Evolutionary conservation across 768 basidiomycete genomes (phyloP).

Genomic region (Scleroderma bovista): DNA sequence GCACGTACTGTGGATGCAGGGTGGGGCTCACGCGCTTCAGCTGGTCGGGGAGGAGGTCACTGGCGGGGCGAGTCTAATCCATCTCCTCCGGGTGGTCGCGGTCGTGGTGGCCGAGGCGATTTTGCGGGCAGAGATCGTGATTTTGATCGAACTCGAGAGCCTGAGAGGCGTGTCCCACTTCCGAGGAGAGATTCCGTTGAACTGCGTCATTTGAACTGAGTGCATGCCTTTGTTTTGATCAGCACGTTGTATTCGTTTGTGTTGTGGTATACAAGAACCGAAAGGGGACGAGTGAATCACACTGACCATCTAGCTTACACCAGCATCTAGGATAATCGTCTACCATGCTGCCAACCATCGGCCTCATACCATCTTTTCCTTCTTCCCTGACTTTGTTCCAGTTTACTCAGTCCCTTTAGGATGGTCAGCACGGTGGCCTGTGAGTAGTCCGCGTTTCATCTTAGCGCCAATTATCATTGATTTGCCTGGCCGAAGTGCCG

Average conservation of each 20-base stretch:
- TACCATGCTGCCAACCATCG: too few relatives aligned
- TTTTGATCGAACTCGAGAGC: conserved; percentile 33
- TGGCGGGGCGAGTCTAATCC: conserved; percentile 70
- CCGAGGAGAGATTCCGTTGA: conserved; percentile 35
- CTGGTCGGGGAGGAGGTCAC: conserved; percentile 59
- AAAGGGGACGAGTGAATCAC: neutral
- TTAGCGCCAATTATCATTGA: too few relatives aligned
- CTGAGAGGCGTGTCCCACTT: conserved; percentile 44
- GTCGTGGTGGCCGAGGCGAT: conserved; percentile 37
- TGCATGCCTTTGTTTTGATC: conserved; percentile 82
- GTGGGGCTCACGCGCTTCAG: conserved; percentile 37
- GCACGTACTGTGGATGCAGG: conserved; percentile 41
- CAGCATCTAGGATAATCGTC: too few relatives aligned
- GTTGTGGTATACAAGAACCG: neutral
- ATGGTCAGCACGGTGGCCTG: too few relatives aligned
- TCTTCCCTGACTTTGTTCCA: too few relatives aligned
- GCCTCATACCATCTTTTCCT: too few relatives aligned
- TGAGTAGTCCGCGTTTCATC: too few relatives aligned
- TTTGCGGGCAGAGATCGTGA: conserved; percentile 33
- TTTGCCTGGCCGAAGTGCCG: too few relatives aligned
- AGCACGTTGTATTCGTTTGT: conserved; percentile 44
- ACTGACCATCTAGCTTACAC: neutral
- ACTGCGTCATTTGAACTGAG: neutral
- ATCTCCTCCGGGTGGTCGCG: conserved; percentile 36
- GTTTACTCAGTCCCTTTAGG: too few relatives aligned